phyloP scores from a whole-genome alignment of 257 asterid species.

The Salvia splendens region DNA sequence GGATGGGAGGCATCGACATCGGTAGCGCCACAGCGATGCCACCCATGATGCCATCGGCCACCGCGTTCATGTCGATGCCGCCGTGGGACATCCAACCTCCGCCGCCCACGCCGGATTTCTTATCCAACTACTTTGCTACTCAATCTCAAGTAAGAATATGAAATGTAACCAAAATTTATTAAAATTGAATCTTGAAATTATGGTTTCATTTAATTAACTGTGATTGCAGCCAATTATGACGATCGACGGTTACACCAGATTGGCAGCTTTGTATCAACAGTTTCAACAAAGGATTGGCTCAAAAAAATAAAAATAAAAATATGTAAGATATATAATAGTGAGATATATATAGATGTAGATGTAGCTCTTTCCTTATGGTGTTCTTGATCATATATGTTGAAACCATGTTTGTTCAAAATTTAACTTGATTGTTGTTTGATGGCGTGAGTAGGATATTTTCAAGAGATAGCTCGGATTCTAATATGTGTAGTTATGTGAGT shows the following conservation, averaged over 20 bases:
- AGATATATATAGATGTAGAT: background rate
- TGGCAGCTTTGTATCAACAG: slow-evolving; percentile 1
- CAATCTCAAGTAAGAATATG: background rate
- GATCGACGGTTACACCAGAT: background rate
- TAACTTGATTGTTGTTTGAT: too few relatives aligned
- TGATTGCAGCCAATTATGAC: background rate
- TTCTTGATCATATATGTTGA: background rate
- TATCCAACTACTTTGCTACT: background rate
- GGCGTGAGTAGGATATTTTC: too few relatives aligned
- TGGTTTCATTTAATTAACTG: background rate
- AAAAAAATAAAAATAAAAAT: background rate
- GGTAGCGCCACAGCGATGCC: background rate
- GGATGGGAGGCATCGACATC: slow-evolving; percentile 52
- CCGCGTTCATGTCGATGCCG: background rate
- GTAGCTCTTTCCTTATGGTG: background rate
- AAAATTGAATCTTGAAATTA: too few relatives aligned
- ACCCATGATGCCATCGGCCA: too few relatives aligned
- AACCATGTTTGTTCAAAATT: too few relatives aligned
- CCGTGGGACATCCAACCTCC: slow-evolving; percentile 3
- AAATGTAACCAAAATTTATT: too few relatives aligned
- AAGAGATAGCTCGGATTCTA: too few relatives aligned
- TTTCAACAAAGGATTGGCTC: background rate
- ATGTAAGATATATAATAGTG: background rate
- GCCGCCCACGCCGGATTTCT: background rate
- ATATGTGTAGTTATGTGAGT: too few relatives aligned